phyloP scores from a whole-genome alignment of 2,329 filamentous ascomycete genomes.

The Colletotrichum sp. region DNA sequence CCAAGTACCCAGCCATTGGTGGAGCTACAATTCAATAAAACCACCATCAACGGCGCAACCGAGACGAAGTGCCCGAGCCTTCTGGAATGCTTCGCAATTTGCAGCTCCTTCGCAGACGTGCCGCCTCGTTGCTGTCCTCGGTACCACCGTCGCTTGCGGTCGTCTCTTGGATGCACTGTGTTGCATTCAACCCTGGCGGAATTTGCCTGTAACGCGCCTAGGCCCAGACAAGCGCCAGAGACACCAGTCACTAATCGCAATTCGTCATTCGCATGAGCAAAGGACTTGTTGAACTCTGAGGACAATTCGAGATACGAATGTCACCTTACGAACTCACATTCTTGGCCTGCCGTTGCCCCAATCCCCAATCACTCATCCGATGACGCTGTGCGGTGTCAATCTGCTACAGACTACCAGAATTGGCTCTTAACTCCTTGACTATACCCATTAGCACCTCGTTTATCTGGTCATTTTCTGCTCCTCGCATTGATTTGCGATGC shows the following conservation, averaged over 20 bases:
- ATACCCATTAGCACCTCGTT: not conserved
- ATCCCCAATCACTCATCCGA: not conserved
- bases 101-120: not conserved
- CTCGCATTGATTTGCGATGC: constrained; percentile 1
- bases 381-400: not conserved
- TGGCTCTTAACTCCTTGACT: not conserved
- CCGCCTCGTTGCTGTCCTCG: not conserved
- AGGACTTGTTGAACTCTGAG: not conserved
- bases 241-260: not conserved
- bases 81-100: not conserved
- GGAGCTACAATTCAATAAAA: not conserved
- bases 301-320: not conserved
- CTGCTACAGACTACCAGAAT: not conserved
- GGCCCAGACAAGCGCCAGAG: not conserved
- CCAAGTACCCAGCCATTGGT: not conserved
- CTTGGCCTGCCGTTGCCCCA: not conserved
- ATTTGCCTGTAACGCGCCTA: constrained; percentile 11
- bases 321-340: not conserved
- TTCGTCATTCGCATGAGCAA: not conserved
- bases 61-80: not conserved
- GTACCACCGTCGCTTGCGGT: not conserved
- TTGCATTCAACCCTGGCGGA: not conserved
- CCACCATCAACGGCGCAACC: not conserved
- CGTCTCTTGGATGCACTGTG: constrained; percentile 4
- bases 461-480: not conserved